Base-by-base conservation (phyloP, 1,284 basidiomycete species). In the Vanrija sp. region DNA sequence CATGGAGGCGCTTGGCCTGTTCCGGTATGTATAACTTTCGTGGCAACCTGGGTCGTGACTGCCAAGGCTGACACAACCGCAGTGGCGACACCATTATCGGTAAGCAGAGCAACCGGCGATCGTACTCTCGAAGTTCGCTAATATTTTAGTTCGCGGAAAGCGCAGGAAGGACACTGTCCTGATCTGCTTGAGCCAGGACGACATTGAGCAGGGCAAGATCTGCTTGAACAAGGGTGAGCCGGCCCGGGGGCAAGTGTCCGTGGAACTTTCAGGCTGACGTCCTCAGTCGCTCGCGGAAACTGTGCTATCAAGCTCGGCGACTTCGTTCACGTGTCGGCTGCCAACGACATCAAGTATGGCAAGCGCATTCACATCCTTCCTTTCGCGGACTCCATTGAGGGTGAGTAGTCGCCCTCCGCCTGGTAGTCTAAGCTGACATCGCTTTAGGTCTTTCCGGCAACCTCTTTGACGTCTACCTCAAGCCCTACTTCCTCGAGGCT, bases 281-380 rank as follows among this genome's bases (percentile, higher is more conserved):
- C n/a, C 26, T 0, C 68, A 81, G 96, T 99, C 44, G 96, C 96
- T 5, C 90, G 96, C 57, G 95, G 97, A 81, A 98, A 99, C 79
- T 80, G 98, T 50, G 90, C 96, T 51, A 91, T 98, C 68, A 98
- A 98, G 82, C 86, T 98, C 44, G 95, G 91, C 48, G 96, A 99
- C 77, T 83, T 98, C 45, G 89, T 92, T 72, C 91, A 91, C 61
- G 91, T 99, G 1, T 93, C 98, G 72, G 86, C 92, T 64, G 97
- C 94, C 75, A 85, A 89, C 65, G 95, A 98, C 72, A 98, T 98
- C 83, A 98, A 98, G 78, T 99, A 99, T 76, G 96, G 96, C 67
- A 98, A 98, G 78, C 88, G 95, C 55, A 86, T 99, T 44, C 96
- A 98, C 75, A 84, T 98, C 53, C 82, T 99, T 23, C 96, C 96